phyloP scores from a whole-genome alignment of 768 basidiomycete species.

The Mycena crocata region DNA sequence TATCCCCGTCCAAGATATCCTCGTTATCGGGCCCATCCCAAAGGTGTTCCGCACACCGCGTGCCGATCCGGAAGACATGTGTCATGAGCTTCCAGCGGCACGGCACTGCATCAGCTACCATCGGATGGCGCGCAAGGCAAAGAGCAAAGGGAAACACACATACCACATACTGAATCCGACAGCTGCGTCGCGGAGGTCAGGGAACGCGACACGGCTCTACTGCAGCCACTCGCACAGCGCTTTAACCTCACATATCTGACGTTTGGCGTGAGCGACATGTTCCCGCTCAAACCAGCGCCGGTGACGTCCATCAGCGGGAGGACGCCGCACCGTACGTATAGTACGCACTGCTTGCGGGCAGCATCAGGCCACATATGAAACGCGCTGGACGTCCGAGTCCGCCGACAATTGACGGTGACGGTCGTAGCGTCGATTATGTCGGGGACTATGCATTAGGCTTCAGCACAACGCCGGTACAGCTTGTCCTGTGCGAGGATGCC shows the following conservation, averaged over 20 bases:
- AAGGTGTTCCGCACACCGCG: too few species aligned
- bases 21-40: too few species aligned
- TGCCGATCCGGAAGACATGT: too few species aligned
- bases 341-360: conserved; percentile 54
- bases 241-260: conserved; percentile 55
- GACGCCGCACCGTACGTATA: conserved; percentile 45
- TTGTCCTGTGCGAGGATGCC: conserved; percentile 42
- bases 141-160: too few species aligned
- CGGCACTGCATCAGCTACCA: too few species aligned
- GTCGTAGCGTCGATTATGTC: conserved; percentile 54
- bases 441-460: conserved; percentile 70
- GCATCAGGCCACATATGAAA: conserved; percentile 53
- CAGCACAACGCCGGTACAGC: conserved; percentile 44
- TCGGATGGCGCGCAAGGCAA: too few species aligned
- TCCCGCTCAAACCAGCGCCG: conserved; percentile 62
- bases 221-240: conserved; percentile 48
- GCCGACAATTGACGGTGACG: background rate
- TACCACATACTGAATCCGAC: background rate
- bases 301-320: conserved; percentile 46
- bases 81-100: too few species aligned
- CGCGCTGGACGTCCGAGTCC: conserved; percentile 35
- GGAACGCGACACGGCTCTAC: conserved; percentile 41
- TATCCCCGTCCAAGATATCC: too few species aligned
- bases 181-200: conserved; percentile 51
- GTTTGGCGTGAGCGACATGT: conserved; percentile 57